Percentiles rank a stretch among this genome's conserved stretches.
phyloP scores from a whole-genome alignment of 2,329 filamentous ascomycete species.

The Macrophomina pseudophaseolina region DNA sequence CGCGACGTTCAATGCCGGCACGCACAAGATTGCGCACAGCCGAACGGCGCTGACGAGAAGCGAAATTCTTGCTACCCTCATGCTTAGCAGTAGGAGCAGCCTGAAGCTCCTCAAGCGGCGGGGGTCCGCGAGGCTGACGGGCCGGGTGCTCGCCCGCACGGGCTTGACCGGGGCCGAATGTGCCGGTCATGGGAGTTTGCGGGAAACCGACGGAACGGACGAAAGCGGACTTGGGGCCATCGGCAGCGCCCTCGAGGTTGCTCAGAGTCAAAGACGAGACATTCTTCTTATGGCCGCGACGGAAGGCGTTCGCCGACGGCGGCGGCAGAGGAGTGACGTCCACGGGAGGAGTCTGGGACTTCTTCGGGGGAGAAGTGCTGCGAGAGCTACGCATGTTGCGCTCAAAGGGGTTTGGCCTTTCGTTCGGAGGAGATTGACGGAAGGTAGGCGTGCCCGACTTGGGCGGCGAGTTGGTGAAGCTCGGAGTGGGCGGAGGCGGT shows the following conservation, averaged over 20 bases:
- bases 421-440: constrained; percentile 78
- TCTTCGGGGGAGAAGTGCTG: constrained; percentile 68
- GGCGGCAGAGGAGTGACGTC: constrained; percentile 77
- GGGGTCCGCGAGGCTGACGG: constrained; percentile 91
- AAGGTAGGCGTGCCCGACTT: constrained; percentile 61
- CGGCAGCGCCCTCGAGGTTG: constrained; percentile 59
- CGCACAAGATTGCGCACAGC: constrained; percentile 91
- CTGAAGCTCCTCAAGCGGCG: constrained; percentile 86
- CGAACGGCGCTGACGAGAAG: constrained; percentile 85
- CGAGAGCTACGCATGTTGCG: constrained; percentile 48
- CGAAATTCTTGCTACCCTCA: constrained; percentile 97
- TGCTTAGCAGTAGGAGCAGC: constrained; percentile 89
- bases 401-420: constrained; percentile 54
- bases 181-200: constrained; percentile 77
- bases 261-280: constrained; percentile 70
- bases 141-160: constrained; percentile 93
- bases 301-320: constrained; percentile 89
- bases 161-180: constrained; percentile 89
- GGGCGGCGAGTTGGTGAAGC: constrained; percentile 43
- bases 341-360: constrained; percentile 71
- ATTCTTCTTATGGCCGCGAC: constrained; percentile 89
- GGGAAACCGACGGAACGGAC: constrained; percentile 67
- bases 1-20: constrained; percentile 83
- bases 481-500: constrained; percentile 53
- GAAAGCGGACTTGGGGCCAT: constrained; percentile 74